Evolutionary conservation across 2,329 filamentous ascomycete species (phyloP), one percentile per base, ranked within the genome.

Genomic region (Alternaria sp.): DNA sequence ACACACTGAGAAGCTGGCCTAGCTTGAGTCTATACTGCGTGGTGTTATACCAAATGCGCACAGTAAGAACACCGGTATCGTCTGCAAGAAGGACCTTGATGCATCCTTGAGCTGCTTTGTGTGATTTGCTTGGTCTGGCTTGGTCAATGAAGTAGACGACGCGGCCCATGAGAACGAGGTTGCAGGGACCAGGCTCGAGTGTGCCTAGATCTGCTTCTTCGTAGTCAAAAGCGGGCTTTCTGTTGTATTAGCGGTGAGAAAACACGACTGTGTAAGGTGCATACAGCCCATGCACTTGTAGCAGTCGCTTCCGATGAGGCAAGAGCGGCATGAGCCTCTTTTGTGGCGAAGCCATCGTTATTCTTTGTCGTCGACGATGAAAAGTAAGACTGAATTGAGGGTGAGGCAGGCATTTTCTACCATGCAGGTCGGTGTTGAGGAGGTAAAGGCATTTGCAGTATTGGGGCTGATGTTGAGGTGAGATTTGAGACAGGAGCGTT

Each of bases 51-150:
- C 84, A 87, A 3, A 88, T 73, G 47, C 84, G 84, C 57, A 88
- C 86, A 7, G 81, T 84, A 57, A 88, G 81, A 3, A 81, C 82
- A 3, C 81, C 86, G 0, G 81, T 83, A 43, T 85, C 80, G 70
- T 89, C 87, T 49, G 83, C 84, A n/a, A 89, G 69, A 32, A 85
- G 80, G 8, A 89, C 69, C 54, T 83, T 84, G 57, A 87, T 75
- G 68, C 82, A 85, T 14, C 84, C 84, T 62, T 81, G 80, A 2
- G 85, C 83, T 39, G 80, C 79, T 38, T 72, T 74, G 36, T 82
- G 79, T 39, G 75, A 79, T 62, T 80, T 82, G 58, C 76, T 81
- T 4, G 75, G 75, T 22, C 80, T 82, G 11, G 71, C 67, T 7
- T 80, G 74, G 30, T 85, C 78, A 48, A 77, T 83, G 62, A 87